Conservation (phyloP, 345 rosid genomes). For the Citrus mangshanensis region DNA sequence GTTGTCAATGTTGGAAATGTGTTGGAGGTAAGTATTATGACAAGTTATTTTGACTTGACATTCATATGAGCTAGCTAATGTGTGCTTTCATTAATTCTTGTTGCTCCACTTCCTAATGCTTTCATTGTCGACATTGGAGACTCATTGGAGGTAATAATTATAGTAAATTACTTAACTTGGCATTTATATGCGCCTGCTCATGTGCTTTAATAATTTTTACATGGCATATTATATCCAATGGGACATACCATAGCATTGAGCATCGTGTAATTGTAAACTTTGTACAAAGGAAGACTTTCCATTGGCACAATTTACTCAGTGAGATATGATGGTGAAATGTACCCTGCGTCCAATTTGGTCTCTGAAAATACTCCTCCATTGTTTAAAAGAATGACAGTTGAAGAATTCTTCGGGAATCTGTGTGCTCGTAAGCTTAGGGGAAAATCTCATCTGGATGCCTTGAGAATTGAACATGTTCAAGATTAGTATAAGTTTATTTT, state of each 20-base stretch:
- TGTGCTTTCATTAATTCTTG: too few species aligned
- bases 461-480: slow-evolving; percentile 11
- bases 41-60: too few species aligned
- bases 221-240: slow-evolving; percentile 20
- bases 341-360: slow-evolving; percentile 43
- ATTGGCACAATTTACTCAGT: slow-evolving; percentile 15
- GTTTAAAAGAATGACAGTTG: slow-evolving; percentile 16
- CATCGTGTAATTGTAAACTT: too few species aligned
- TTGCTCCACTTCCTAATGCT: slow-evolving; percentile 23
- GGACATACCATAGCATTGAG: too few species aligned
- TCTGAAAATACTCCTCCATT: slow-evolving; percentile 21
- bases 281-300: too few species aligned
- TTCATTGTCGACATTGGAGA: slow-evolving; percentile 38
- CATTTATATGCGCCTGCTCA: neutral
- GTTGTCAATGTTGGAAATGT: rapidly evolving
- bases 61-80: too few species aligned
- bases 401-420: slow-evolving; percentile 18
- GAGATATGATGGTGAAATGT: slow-evolving; percentile 34
- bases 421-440: slow-evolving; percentile 36
- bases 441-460: slow-evolving; percentile 34
- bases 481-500: too few species aligned
- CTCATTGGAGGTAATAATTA: slow-evolving; percentile 20
- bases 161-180: neutral
- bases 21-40: too few species aligned
- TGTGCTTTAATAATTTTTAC: neutral